Evolutionary conservation across 2,329 filamentous ascomycete species (phyloP).

Genomic region (Emergomyces africanus): DNA sequence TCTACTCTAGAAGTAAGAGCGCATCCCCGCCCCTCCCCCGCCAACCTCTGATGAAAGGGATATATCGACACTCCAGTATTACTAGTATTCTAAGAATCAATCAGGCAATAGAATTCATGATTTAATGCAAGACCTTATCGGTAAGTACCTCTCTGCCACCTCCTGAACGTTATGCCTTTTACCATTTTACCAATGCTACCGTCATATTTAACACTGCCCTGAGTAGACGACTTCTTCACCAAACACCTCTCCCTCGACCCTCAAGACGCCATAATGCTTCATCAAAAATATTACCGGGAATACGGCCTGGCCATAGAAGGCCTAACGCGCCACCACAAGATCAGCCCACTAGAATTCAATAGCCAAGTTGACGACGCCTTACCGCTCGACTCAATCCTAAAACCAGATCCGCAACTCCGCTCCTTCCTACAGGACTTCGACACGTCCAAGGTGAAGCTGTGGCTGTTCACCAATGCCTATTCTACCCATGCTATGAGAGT

Average conservation of each 20-base stretch:
- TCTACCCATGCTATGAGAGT: slow-evolving; percentile 76
- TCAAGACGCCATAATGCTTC: slow-evolving; percentile 73
- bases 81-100: slow-evolving; percentile 4
- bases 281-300: slow-evolving; percentile 84
- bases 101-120: slow-evolving; percentile 68
- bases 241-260: slow-evolving; percentile 59
- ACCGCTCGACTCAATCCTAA: slow-evolving; percentile 72
- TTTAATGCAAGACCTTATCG: slow-evolving; percentile 74
- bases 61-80: background rate
- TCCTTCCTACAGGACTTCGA: slow-evolving; percentile 72
- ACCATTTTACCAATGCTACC: slow-evolving; percentile 36
- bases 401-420: slow-evolving; percentile 61
- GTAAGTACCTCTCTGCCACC: slow-evolving; percentile 17
- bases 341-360: slow-evolving; percentile 92
- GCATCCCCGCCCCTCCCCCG: too few relatives aligned
- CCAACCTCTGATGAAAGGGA: background rate
- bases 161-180: background rate
- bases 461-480: slow-evolving; percentile 96
- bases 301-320: slow-evolving; percentile 98
- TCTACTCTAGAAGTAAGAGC: slow-evolving; percentile 69
- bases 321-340: slow-evolving; percentile 83
- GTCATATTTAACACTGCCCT: background rate
- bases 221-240: slow-evolving; percentile 45
- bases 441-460: slow-evolving; percentile 66
- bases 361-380: slow-evolving; percentile 87